Conservation (phyloP, 306 rosid genomes). For the Purshia tridentata region DNA sequence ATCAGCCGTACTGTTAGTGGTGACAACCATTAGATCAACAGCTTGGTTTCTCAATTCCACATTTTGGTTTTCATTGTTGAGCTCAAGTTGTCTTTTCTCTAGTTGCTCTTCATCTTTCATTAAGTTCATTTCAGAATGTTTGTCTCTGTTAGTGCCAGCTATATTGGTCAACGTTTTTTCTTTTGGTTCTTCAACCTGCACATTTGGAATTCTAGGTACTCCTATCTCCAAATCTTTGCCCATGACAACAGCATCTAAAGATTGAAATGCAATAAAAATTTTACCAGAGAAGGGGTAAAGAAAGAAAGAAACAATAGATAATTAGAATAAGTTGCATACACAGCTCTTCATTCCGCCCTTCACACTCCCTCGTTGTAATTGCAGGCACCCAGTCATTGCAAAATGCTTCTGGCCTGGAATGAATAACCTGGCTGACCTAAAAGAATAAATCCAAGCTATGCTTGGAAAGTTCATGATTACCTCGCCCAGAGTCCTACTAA, state of each 20-base stretch:
- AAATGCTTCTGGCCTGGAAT: conserved; percentile 34
- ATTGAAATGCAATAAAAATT: not conserved
- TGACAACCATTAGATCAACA: conserved; percentile 18
- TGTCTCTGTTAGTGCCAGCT: conserved; percentile 1
- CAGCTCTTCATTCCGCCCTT: conserved; percentile 34
- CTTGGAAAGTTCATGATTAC: not conserved
- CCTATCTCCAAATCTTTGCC: conserved; percentile 53
- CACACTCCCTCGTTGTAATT: conserved; percentile 38
- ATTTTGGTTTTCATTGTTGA: conserved; percentile 32
- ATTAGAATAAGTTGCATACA: conserved; percentile 24
- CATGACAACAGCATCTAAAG: conserved; percentile 42
- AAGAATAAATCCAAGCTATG: not conserved
- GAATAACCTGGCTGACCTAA: conserved; percentile 35
- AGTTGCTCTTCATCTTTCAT: conserved; percentile 27
- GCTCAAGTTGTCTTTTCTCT: conserved; percentile 33
- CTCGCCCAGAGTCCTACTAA: not conserved
- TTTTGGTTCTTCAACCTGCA: conserved; percentile 18
- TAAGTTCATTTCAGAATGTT: conserved; percentile 20
- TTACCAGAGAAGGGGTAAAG: not conserved
- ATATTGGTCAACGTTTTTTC: conserved; percentile 16
- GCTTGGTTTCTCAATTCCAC: conserved; percentile 18
- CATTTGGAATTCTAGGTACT: conserved; percentile 24
- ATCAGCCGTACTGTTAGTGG: conserved; percentile 31
- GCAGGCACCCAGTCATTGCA: conserved; percentile 36
- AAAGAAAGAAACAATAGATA: not conserved